Percentiles rank a stretch among this genome's conserved stretches.
These are phyloP conservation scores for Candida bentonensis DNA, from an alignment of 805 yeast species.

Conservation along the genomic window DNA sequence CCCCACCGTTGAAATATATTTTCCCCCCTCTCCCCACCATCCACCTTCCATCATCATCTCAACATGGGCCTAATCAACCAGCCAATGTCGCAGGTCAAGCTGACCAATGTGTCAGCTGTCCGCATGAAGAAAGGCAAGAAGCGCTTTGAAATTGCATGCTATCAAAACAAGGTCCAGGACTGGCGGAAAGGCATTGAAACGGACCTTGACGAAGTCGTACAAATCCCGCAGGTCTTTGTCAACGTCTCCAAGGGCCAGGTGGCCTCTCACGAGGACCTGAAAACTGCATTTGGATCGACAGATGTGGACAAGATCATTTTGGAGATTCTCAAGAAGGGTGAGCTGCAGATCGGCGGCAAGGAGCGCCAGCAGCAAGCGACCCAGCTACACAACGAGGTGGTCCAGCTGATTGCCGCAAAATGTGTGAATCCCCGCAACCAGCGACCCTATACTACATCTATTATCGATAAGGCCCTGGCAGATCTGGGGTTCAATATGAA, in stretches of 20 bases:
- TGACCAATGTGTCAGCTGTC: conserved; percentile 90
- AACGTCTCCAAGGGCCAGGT: conserved; percentile 92
- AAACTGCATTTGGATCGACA: conserved; percentile 58
- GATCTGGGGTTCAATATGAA: conserved; percentile 62
- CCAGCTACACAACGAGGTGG: conserved; percentile 67
- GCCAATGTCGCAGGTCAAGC: conserved; percentile 75
- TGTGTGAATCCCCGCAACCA: conserved; percentile 83
- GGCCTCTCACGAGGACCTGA: conserved; percentile 75
- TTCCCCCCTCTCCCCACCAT: not conserved
- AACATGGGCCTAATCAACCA: conserved; percentile 52
- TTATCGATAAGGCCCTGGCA: conserved; percentile 75
- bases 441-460: conserved; percentile 87
- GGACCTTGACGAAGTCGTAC: conserved; percentile 89
- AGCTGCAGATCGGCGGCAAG: conserved; percentile 85
- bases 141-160: conserved; percentile 90
- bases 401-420: conserved; percentile 73
- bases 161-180: conserved; percentile 93
- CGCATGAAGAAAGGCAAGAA: conserved; percentile 79
- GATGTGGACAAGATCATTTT: conserved; percentile 61
- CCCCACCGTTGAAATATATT: not conserved
- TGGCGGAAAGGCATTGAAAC: conserved; percentile 81
- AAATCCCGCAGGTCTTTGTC: conserved; percentile 84
- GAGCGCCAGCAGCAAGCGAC: conserved; percentile 66
- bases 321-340: conserved; percentile 82
- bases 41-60: conserved; percentile 6